These are phyloP conservation scores for Sanghuangporus baumii DNA, from an alignment of 1,284 basidiomycete genomes.

Conservation along the genomic window DNA sequence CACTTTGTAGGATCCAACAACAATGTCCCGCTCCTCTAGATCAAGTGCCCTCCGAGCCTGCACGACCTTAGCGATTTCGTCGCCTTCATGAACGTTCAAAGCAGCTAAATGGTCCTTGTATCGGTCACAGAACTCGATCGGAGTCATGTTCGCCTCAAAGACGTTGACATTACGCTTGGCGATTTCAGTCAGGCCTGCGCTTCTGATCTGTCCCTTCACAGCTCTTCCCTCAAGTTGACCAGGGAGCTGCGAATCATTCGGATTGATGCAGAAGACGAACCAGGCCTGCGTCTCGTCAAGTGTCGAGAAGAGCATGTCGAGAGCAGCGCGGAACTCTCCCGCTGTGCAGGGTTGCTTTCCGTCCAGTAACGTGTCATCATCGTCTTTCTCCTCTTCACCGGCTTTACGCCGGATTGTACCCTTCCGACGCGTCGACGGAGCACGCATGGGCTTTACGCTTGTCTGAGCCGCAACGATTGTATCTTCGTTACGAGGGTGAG, in stretches of 20 bases:
- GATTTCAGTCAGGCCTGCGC: conserved; percentile 77
- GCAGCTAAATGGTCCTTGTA: conserved; percentile 60
- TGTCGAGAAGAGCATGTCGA: conserved; percentile 85
- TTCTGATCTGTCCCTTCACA: conserved; percentile 89
- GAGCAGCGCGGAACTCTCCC: conserved; percentile 80
- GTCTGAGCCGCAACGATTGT: conserved; percentile 94
- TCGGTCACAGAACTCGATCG: conserved; percentile 82
- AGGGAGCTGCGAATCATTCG: conserved; percentile 91
- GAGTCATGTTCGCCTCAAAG: conserved; percentile 84
- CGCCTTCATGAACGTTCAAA: conserved; percentile 45
- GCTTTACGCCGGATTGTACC: conserved; percentile 60
- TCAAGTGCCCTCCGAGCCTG: conserved; percentile 60
- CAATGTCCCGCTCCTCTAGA: conserved; percentile 70
- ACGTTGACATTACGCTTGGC: conserved; percentile 60
- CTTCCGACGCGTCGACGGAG: conserved; percentile 83
- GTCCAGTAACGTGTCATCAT: conserved; percentile 29
- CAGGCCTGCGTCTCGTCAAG: conserved; percentile 88
- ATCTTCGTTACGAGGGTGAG: conserved; percentile 87
- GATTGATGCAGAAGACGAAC: conserved; percentile 91
- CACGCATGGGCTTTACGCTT: conserved; percentile 87
- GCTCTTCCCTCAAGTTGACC: conserved; percentile 90
- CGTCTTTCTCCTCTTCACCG: conserved; percentile 50
- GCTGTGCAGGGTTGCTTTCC: conserved; percentile 66
- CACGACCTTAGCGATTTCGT: conserved; percentile 47
- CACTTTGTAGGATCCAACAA: conserved; percentile 78